phyloP scores from a whole-genome alignment of 2,329 filamentous ascomycete genomes.

The Cercospora sp. region DNA sequence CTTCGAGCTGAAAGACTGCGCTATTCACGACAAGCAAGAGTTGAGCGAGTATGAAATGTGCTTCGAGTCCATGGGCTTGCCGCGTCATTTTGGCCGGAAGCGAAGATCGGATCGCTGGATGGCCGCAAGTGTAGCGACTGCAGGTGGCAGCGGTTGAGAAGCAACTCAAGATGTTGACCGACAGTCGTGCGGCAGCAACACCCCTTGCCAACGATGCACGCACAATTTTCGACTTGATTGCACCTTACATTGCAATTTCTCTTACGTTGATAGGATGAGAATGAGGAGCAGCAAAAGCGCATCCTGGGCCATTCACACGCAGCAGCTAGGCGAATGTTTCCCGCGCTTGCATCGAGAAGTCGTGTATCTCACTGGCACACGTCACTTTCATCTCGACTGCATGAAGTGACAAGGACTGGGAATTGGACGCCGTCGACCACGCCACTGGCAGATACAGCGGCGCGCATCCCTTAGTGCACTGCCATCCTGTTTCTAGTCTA shows the following conservation, averaged over 20 bases:
- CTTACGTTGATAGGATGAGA: not conserved
- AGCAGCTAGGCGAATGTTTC: not conserved
- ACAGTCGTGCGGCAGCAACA: not conserved
- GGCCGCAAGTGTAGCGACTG: constrained; percentile 15
- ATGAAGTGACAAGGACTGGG: constrained; percentile 5
- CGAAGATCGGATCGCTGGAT: constrained; percentile 22
- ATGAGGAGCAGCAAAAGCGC: not conserved
- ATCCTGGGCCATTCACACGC: not conserved
- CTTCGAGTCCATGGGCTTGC: constrained; percentile 28
- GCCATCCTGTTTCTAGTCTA: constrained; percentile 8
- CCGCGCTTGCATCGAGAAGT: not conserved
- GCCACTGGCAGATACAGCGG: constrained; percentile 19
- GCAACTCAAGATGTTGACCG: not conserved
- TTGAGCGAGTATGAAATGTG: constrained; percentile 30
- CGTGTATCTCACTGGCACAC: constrained; percentile 5
- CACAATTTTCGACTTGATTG: not conserved
- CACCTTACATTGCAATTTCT: not conserved
- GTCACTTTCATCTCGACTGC: constrained; percentile 20
- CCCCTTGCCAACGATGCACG: not conserved
- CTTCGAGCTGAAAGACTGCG: constrained; percentile 19
- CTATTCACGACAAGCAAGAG: constrained; percentile 23
- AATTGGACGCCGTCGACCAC: constrained; percentile 16
- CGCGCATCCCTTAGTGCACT: constrained; percentile 5
- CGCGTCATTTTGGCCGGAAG: constrained; percentile 32
- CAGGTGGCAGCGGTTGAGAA: constrained; percentile 4